A percentile compares a stretch with the other conserved stretches of the same genome.
phyloP scores from a whole-genome alignment of 2,329 filamentous ascomycete species.

The Ceratocystiopsis sp. region DNA sequence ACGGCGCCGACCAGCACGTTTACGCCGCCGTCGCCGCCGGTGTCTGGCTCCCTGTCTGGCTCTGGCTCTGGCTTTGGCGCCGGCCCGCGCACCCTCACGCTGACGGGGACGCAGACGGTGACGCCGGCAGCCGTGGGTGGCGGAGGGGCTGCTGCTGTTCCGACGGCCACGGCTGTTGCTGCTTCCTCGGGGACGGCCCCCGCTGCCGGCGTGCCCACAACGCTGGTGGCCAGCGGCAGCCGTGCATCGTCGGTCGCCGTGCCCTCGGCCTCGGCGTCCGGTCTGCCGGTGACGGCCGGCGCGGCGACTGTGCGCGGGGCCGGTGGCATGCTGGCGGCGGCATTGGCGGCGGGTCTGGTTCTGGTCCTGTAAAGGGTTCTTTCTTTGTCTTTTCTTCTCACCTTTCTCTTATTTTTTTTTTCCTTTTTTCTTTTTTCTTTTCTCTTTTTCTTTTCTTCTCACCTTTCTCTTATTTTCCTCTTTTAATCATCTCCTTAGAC shows the following conservation, averaged over 20 bases:
- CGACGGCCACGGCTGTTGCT: neutral
- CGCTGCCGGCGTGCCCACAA: neutral
- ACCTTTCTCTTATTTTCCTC: neutral
- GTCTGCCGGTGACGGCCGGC: constrained; percentile 6
- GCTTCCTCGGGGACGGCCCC: neutral
- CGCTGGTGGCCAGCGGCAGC: neutral
- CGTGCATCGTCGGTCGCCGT: neutral
- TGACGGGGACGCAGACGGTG: neutral
- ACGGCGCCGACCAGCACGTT: constrained; percentile 10
- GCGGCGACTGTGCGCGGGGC: constrained; percentile 1
- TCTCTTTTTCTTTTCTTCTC: neutral
- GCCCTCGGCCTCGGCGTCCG: neutral
- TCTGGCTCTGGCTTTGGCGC: neutral
- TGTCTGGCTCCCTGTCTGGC: constrained; percentile 8
- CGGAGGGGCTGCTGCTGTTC: too few species aligned
- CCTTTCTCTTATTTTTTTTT: neutral
- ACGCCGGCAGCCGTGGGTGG: too few species aligned
- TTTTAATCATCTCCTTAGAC: constrained; percentile 1
- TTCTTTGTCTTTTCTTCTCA: too few species aligned
- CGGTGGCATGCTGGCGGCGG: neutral
- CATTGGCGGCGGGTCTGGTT: constrained; percentile 2
- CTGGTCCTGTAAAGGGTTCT: constrained; percentile 3
- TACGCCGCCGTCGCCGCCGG: constrained; percentile 8
- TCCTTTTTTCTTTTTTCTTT: neutral
- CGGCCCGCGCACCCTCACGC: neutral